phyloP scores from a whole-genome alignment of 306 rosid species.

The Casuarina equisetifolia region DNA sequence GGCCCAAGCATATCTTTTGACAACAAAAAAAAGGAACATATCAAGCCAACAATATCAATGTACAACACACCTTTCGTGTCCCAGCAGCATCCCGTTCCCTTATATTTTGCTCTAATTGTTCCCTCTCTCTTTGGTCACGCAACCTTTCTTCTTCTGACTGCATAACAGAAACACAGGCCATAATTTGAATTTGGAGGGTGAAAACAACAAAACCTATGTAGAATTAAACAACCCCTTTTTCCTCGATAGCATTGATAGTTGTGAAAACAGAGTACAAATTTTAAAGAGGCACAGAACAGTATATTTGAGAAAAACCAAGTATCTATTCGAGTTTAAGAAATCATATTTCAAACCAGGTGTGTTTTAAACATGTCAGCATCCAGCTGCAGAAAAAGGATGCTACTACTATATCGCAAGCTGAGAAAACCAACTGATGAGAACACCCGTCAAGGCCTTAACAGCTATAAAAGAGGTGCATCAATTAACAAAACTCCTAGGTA shows the following conservation, averaged over 20 bases:
- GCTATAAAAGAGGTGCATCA: conserved; percentile 16
- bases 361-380: conserved; percentile 2
- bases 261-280: conserved; percentile 5
- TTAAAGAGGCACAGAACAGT: conserved; percentile 1
- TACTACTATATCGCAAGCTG: conserved; percentile 13
- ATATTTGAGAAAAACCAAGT: conserved; percentile 6
- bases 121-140: conserved; percentile 91
- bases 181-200: conserved; percentile 10
- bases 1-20: conserved; percentile 13
- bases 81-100: conserved; percentile 79
- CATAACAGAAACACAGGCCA: conserved; percentile 21
- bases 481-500: neutral
- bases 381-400: conserved; percentile 7
- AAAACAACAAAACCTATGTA: neutral
- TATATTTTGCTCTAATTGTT: conserved; percentile 73
- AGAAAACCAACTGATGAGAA: conserved; percentile 10
- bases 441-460: conserved; percentile 17
- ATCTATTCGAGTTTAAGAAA: conserved; percentile 6
- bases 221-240: conserved; percentile 2
- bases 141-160: conserved; percentile 91
- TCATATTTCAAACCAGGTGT: neutral
- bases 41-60: conserved; percentile 4
- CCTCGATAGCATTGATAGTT: conserved; percentile 13
- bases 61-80: conserved; percentile 67
- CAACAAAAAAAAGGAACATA: neutral